Conservation (phyloP, 345 rosid genomes). For the Angophora floribunda region DNA sequence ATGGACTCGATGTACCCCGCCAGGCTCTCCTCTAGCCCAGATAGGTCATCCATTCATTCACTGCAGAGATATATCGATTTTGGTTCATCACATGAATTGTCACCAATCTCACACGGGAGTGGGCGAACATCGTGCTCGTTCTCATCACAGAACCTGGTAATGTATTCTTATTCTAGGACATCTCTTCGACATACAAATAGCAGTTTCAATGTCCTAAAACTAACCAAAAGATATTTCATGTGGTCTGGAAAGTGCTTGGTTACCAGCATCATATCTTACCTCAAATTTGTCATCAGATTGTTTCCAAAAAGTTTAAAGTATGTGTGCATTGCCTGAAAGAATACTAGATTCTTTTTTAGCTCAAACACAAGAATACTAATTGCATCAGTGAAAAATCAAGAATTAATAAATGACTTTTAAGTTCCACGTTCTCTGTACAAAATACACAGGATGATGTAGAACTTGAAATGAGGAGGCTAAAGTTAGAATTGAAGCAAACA, state of each 20-base stretch:
- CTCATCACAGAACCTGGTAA: conserved; percentile 56
- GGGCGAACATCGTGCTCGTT: conserved; percentile 28
- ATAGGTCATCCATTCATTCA: conserved; percentile 38
- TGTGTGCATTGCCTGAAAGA: not conserved
- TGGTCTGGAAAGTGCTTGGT: not conserved
- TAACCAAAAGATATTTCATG: not conserved
- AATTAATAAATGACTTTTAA: not conserved
- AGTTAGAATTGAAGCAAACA: conserved; percentile 79
- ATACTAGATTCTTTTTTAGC: not conserved
- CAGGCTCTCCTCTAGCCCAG: conserved; percentile 39
- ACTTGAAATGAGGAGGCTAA: conserved; percentile 85
- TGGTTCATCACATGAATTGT: conserved; percentile 6
- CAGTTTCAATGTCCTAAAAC: not conserved
- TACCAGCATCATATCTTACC: not conserved
- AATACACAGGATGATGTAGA: conserved; percentile 61
- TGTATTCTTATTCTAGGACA: not conserved
- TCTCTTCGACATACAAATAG: not conserved
- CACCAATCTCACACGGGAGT: conserved; percentile 39
- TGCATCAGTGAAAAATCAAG: not conserved
- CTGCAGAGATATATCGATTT: conserved; percentile 41
- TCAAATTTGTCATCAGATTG: not conserved
- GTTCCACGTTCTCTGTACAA: not conserved
- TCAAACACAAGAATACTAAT: not conserved
- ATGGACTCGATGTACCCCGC: conserved; percentile 23
- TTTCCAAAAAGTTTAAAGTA: not conserved